phyloP scores from a whole-genome alignment of 2,329 filamentous ascomycete species.

The Colletotrichum sp. region DNA sequence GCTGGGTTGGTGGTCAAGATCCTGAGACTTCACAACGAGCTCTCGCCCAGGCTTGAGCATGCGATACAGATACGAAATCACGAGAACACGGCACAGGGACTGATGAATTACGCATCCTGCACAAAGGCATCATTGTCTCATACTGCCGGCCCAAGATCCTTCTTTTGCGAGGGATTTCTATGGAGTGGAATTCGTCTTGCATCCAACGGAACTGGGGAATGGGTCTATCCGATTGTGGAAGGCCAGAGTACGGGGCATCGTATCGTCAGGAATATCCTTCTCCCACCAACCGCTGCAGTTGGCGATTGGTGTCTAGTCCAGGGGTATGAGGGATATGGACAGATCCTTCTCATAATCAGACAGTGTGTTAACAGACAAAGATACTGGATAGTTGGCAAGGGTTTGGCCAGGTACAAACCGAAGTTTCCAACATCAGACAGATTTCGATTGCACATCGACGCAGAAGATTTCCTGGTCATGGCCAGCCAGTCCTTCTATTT shows the following conservation, averaged over 20 bases:
- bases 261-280: not conserved
- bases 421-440: not conserved
- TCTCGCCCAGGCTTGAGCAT: not conserved
- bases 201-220: not conserved
- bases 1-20: not conserved
- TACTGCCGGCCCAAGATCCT: rapidly evolving
- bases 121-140: not conserved
- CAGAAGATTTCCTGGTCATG: not conserved
- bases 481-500: not conserved
- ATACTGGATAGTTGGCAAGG: not conserved
- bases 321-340: not conserved
- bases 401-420: not conserved
- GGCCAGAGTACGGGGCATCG: rapidly evolving
- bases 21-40: not conserved
- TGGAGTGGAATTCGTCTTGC: not conserved
- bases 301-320: not conserved
- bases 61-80: not conserved
- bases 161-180: not conserved
- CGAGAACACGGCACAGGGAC: not conserved
- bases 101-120: not conserved
- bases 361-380: not conserved
- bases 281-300: not conserved
- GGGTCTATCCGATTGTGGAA: not conserved
- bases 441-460: not conserved
- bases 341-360: not conserved